Evolutionary conservation across 345 rosid genomes (phyloP).

Genomic region (Populus nigra): DNA sequence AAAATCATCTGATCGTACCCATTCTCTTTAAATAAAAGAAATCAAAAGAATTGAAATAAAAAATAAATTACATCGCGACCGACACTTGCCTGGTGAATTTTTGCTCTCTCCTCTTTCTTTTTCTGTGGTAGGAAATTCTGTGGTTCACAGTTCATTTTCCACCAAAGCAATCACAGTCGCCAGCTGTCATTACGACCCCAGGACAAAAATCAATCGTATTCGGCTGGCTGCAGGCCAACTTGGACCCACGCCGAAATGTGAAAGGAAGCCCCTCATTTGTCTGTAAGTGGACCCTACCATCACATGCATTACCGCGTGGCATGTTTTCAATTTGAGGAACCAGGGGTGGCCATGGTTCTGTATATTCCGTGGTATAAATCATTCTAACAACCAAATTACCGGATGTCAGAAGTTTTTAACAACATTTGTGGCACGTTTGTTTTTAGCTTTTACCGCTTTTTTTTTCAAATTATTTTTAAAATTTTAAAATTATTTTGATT

Average conservation of each 20-base stretch:
- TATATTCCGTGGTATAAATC: background rate
- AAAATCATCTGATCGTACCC: too few species aligned
- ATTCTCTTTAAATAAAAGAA: too few species aligned
- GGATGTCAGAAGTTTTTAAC: too few species aligned
- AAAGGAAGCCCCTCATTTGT: background rate
- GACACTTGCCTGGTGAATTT: background rate
- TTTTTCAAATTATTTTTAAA: too few species aligned
- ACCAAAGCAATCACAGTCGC: constrained; percentile 27
- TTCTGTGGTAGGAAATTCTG: background rate
- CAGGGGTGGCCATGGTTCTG: background rate
- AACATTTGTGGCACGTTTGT: too few species aligned
- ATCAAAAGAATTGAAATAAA: too few species aligned
- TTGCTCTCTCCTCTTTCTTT: background rate
- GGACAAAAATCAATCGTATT: background rate
- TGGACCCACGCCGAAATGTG: constrained; percentile 2
- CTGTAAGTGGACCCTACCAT: constrained; percentile 6
- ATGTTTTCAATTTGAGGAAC: background rate
- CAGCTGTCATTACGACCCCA: constrained; percentile 25
- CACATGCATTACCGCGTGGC: constrained; percentile 33
- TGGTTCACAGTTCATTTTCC: constrained; percentile 40
- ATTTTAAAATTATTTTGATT: too few species aligned
- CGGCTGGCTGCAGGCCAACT: background rate
- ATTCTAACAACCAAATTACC: too few species aligned
- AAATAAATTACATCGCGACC: background rate
- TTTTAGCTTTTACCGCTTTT: too few species aligned